Conservation (phyloP, 768 basidiomycete genomes). For the Hortiboletus campestris region DNA sequence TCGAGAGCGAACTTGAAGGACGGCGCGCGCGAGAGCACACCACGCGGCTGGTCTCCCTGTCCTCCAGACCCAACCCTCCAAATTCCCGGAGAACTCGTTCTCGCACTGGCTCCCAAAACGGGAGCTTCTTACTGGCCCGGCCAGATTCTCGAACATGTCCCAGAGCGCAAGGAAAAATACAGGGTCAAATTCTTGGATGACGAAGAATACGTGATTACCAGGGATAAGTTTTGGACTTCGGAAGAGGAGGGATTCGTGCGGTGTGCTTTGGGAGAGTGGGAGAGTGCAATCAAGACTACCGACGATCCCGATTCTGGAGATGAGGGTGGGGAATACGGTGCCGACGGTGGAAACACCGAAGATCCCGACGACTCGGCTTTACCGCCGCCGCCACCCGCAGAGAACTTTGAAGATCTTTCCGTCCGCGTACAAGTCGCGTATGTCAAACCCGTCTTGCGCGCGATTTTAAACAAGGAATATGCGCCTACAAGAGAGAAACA, state of each 20-base stretch:
- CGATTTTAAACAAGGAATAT: conserved; percentile 57
- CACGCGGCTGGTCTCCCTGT: conserved; percentile 38
- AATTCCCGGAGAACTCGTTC: conserved; percentile 67
- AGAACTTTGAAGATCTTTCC: conserved; percentile 46
- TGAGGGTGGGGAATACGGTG: conserved; percentile 22
- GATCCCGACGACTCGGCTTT: conserved; percentile 20
- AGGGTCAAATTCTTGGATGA: conserved; percentile 59
- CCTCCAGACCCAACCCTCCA: conserved; percentile 47
- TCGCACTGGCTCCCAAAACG: conserved; percentile 42
- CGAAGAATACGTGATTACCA: conserved; percentile 36
- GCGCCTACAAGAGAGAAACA: conserved; percentile 50
- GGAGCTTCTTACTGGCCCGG: conserved; percentile 64
- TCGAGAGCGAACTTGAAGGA: conserved; percentile 19
- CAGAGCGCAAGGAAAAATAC: conserved; percentile 46
- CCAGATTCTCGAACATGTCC: conserved; percentile 49
- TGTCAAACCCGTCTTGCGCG: conserved; percentile 58
- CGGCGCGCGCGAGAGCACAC: conserved; percentile 5
- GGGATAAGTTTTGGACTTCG: conserved; percentile 56
- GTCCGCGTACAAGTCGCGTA: conserved; percentile 64
- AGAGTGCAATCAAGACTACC: conserved; percentile 38
- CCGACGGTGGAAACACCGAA: conserved; percentile 34
- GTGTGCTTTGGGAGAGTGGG: conserved; percentile 62
- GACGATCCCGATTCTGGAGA: conserved; percentile 32
- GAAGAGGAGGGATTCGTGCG: conserved; percentile 60
- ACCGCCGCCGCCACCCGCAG: conserved; percentile 41